Evolutionary conservation across 371 early-diverging fungal genomes (phyloP).

Genomic region (Blastocladiella emersonii): DNA sequence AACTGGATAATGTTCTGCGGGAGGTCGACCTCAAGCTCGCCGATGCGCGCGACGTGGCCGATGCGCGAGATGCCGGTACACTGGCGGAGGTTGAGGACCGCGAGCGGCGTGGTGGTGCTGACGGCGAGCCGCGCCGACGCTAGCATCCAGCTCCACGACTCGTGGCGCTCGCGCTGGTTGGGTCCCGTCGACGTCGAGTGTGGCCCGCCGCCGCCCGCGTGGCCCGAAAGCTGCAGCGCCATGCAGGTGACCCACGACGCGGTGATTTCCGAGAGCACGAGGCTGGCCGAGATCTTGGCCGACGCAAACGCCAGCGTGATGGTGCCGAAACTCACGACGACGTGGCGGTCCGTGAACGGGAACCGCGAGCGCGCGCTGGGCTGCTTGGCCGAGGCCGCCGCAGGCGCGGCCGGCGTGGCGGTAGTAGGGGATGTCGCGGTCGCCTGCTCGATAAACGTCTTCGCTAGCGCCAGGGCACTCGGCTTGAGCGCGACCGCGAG

Average conservation of each 20-base stretch:
- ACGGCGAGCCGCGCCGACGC: too few relatives aligned
- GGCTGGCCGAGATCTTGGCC: not conserved
- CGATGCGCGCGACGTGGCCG: slow-evolving; percentile 29
- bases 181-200: not conserved
- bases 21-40: slow-evolving; percentile 36
- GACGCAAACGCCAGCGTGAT: not conserved
- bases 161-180: not conserved
- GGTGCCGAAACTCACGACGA: not conserved
- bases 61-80: not conserved
- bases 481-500: not conserved
- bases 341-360: not conserved
- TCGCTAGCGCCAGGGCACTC: not conserved
- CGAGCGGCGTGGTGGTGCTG: not conserved
- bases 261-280: not conserved
- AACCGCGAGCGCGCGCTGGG: too few relatives aligned
- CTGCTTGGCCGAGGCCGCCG: too few relatives aligned
- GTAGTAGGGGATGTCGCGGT: too few relatives aligned
- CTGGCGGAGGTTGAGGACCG: not conserved
- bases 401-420: too few relatives aligned
- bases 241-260: not conserved
- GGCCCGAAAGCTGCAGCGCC: too few relatives aligned
- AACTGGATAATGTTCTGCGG: slow-evolving; percentile 63
- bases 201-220: too few relatives aligned
- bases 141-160: not conserved
- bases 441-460: not conserved